phyloP scores from a whole-genome alignment of 2,329 filamentous ascomycete genomes.

The Aspergillus ibericus region DNA sequence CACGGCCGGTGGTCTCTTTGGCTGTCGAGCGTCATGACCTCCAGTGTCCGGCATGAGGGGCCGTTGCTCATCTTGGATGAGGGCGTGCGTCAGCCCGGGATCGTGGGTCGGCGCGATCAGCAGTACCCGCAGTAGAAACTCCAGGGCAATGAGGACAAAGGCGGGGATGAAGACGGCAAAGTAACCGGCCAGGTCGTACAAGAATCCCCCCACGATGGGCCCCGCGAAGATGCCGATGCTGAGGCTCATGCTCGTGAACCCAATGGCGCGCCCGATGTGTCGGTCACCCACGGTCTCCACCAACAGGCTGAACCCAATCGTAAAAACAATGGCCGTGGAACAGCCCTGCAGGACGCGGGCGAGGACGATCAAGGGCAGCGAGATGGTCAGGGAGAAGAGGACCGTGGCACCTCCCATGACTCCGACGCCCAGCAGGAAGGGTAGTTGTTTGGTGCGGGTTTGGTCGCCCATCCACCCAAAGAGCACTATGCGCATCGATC shows the following conservation, averaged over 20 bases:
- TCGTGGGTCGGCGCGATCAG: background rate
- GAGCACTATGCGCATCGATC: background rate
- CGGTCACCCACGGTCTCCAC: conserved; percentile 49
- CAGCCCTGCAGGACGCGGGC: conserved; percentile 32
- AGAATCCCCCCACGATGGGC: conserved; percentile 62
- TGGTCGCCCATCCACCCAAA: conserved; percentile 9
- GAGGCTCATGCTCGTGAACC: conserved; percentile 59
- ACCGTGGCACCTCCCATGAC: conserved; percentile 47
- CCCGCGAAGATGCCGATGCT: conserved; percentile 64
- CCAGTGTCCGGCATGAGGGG: background rate
- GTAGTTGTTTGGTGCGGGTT: background rate
- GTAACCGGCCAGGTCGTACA: background rate
- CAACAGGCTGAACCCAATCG: conserved; percentile 65
- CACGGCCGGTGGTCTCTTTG: background rate
- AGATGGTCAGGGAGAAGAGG: conserved; percentile 26
- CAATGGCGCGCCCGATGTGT: conserved; percentile 33
- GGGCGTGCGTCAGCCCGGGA: background rate
- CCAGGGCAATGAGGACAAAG: background rate
- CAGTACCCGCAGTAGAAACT: background rate
- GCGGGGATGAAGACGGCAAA: background rate
- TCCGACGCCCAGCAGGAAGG: conserved; percentile 11
- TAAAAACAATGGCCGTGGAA: conserved; percentile 69
- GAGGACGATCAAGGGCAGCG: background rate
- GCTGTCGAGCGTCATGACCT: too few species aligned
- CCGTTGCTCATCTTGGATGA: background rate